Conservation (phyloP, 2,329 filamentous ascomycete genomes). For the Scleromitrula shiraiana region DNA sequence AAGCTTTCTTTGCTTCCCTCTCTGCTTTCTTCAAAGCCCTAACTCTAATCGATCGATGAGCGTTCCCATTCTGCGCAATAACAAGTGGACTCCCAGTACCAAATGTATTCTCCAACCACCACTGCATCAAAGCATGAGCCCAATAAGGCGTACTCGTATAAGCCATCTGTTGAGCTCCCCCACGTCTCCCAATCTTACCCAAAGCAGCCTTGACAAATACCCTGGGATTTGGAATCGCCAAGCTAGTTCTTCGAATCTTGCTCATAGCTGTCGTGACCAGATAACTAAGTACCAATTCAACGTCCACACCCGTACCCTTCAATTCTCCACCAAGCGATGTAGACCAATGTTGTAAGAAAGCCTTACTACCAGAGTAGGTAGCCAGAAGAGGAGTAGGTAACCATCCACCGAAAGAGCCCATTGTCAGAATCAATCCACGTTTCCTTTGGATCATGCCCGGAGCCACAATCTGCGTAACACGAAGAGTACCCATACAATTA, state of each 20-base stretch:
- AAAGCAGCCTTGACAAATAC: conserved; percentile 74
- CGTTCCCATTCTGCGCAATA: conserved; percentile 52
- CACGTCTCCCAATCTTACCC: conserved; percentile 69
- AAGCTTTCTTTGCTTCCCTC: conserved; percentile 51
- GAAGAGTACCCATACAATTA: conserved; percentile 87
- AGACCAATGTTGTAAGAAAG: conserved; percentile 96
- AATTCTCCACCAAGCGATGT: conserved; percentile 78
- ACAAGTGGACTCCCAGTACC: conserved; percentile 50
- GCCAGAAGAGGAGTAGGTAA: conserved; percentile 86
- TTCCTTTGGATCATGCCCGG: conserved; percentile 79
- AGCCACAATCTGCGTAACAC: conserved; percentile 76
- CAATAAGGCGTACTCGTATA: conserved; percentile 90
- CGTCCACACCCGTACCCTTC: conserved; percentile 69
- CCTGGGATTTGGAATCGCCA: conserved; percentile 73
- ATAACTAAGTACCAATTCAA: conserved; percentile 88
- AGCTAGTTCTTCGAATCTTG: conserved; percentile 76
- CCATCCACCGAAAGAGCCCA: conserved; percentile 94
- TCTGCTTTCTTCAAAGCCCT: conserved; percentile 64
- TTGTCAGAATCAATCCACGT: conserved; percentile 84
- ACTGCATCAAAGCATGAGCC: conserved; percentile 84
- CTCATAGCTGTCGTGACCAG: conserved; percentile 95
- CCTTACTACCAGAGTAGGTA: conserved; percentile 96
- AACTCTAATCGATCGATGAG: conserved; percentile 61
- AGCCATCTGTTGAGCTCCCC: conserved; percentile 69
- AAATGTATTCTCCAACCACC: conserved; percentile 57